Evolutionary conservation across 306 rosid genomes (phyloP), one percentile per base, ranked within the genome.

Genomic region (Abrus pulchellus): DNA sequence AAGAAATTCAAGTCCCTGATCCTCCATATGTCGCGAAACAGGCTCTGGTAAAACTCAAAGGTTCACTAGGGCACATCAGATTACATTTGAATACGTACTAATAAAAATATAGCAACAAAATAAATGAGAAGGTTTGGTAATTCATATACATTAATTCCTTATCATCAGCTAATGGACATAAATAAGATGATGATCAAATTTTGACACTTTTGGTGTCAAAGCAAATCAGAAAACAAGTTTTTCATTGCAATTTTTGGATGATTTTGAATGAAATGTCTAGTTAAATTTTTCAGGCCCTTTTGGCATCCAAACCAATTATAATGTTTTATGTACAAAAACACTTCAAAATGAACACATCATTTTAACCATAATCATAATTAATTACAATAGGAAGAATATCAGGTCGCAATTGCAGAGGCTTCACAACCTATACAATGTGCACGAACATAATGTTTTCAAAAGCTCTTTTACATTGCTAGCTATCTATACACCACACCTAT

Each of bases 1-100:
- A 89, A 94, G 95, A 94, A 94, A 93, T 32, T 94, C 97, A 77
- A 94, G 90, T 61, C 97, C 97, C 79, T 93, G 97, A 70, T 94
- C 97, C 85, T 94, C 99, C 85, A 94, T 77, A 70, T 91, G 97
- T 81, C 84, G 91, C 53, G 97, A 91, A 74, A 93, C 91, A 83
- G 99, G 97, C 86, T 90, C 99, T 91, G 75, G 38, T 30, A 62
- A 80, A 85, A 69, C 55, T 6, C 75, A 62, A 83, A 75, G 59
- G 71, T 77, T 74, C 66, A 83, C 53, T 13, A 41, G 50, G 60
- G 67, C 52, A 57, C 64, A 56, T 83, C 67, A 85, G 57, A 79
- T 76, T 76, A 62, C 73, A 82, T 75, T 69, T 65, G 41, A 65
- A 78, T 30, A 53, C 20, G 65, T 50, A 76, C 9, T 1, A 44